phyloP scores from a whole-genome alignment of 75 land plant genomes.

The Pinus albicaulis region DNA sequence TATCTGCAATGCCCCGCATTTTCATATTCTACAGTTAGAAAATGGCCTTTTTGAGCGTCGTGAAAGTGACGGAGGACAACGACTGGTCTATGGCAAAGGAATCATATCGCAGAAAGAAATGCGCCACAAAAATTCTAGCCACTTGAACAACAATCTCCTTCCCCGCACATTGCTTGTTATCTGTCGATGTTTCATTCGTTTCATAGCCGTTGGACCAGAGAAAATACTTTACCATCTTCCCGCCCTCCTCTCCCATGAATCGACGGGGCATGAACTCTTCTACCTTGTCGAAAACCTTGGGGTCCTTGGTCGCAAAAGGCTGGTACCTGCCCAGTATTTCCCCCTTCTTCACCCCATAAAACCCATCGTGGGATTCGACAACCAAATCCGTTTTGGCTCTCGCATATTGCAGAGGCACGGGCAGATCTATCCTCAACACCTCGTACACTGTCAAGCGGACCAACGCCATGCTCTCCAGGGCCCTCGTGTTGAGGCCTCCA shows the following conservation, averaged over 20 bases:
- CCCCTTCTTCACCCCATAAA: constrained; percentile 39
- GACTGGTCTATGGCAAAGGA: constrained; percentile 37
- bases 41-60: too few species aligned
- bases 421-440: constrained; percentile 20
- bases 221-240: constrained; percentile 49
- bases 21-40: too few species aligned
- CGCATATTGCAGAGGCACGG: constrained; percentile 25
- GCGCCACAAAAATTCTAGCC: constrained; percentile 44
- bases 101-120: constrained; percentile 50
- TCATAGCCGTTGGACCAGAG: constrained; percentile 75
- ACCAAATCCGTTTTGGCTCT: constrained; percentile 37
- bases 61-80: constrained; percentile 1
- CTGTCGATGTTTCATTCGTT: constrained; percentile 31
- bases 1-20: too few species aligned
- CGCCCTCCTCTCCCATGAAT: constrained; percentile 63
- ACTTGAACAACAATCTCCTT: constrained; percentile 56
- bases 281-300: constrained; percentile 27
- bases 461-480: constrained; percentile 35
- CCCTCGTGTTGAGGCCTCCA: constrained; percentile 18
- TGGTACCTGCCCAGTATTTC: constrained; percentile 55
- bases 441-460: constrained; percentile 42
- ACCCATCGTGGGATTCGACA: constrained; percentile 28
- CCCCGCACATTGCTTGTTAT: constrained; percentile 74
- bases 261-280: constrained; percentile 52
- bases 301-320: constrained; percentile 43